Base-by-base conservation (phyloP, 2,329 filamentous ascomycete genomes). In the Rhynchosporium secalis region DNA sequence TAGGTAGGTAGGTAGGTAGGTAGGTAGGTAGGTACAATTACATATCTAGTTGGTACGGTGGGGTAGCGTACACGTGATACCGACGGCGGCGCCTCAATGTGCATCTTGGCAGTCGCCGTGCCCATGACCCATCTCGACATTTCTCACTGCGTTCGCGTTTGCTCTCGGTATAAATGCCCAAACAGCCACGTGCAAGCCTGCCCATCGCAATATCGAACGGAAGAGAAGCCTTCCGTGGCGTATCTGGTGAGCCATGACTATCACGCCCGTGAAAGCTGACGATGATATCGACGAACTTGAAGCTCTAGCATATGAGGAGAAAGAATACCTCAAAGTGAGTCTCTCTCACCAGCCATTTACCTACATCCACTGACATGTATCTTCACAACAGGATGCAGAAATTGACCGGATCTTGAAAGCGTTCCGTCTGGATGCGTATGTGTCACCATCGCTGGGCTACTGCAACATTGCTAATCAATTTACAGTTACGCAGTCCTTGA, bases 391-490 rank as follows among this genome's bases (percentile, higher is more conserved):
- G 90, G 95, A 98, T 83, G 88, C 90, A 63, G 94, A 98, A 75
- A 98, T 98, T 72, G 91, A 96, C 73, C 90, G 94, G 64, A 99
- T 99, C 70, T 83, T 96, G 69, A 90, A 89, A 72, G 91, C 93
- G 54, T 99, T 99, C 77, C 87, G 89, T 71, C 86, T 90, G 70
- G 87, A 91, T 77, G 85, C 88, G 82, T 85, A 77, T 75, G 81
- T 77, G 40, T 57, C 26, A 48, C 56, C 38, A 10, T 49, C 28
- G n/a, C 47, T 29, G 36, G 58, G 26, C 51, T 20, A 48, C 60
- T 36, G 43, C 38, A 48, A 38, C 43, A 10, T 48, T 60, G 61
- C 31, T 55, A 26, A 60, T 26, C 10, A n/a, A 20, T 36, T 28
- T 20, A 57, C 65, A 91, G 88, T 70, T 99, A 99, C 76, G 91